Percentiles rank a stretch among this genome's conserved stretches.
Evolutionary conservation across 805 yeast species (phyloP).

Genomic region (Metschnikowia proteae): DNA sequence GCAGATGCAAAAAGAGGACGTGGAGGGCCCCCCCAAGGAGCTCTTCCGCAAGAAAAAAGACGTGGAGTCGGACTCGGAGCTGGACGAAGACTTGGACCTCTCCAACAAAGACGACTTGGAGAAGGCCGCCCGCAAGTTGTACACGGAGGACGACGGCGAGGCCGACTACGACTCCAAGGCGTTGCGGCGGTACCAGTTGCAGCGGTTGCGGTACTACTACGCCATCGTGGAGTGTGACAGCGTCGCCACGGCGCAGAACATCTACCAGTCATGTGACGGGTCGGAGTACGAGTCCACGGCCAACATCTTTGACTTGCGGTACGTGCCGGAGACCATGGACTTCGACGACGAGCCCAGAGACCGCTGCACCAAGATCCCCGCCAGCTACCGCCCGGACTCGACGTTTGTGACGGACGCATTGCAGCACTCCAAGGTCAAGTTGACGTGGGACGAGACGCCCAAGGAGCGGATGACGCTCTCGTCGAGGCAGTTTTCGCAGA

Average conservation of each 20-base stretch:
- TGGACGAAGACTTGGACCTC: conserved; percentile 39
- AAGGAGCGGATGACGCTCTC: conserved; percentile 76
- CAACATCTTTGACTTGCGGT: conserved; percentile 86
- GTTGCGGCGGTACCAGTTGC: conserved; percentile 85
- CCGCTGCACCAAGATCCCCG: conserved; percentile 65
- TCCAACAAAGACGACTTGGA: conserved; percentile 49
- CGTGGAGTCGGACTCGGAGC: conserved; percentile 29
- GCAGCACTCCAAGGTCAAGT: conserved; percentile 91
- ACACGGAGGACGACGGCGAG: conserved; percentile 78
- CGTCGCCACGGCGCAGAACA: conserved; percentile 62
- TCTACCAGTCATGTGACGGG: conserved; percentile 88
- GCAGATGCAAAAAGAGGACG: conserved; percentile 83
- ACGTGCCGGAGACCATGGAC: conserved; percentile 88
- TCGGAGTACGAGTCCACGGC: conserved; percentile 96
- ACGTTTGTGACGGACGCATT: conserved; percentile 90
- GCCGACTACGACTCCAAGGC: conserved; percentile 81
- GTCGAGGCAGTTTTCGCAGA: conserved; percentile 76
- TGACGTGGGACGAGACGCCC: conserved; percentile 99
- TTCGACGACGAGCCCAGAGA: conserved; percentile 80
- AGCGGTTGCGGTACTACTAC: conserved; percentile 86
- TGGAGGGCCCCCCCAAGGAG: conserved; percentile 90
- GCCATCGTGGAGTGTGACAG: conserved; percentile 86
- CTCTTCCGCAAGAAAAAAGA: conserved; percentile 48
- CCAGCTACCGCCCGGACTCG: conserved; percentile 68
- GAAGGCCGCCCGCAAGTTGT: conserved; percentile 63